Conservation (phyloP, 768 basidiomycete species). For the Hemileccinum rubropunctum region DNA sequence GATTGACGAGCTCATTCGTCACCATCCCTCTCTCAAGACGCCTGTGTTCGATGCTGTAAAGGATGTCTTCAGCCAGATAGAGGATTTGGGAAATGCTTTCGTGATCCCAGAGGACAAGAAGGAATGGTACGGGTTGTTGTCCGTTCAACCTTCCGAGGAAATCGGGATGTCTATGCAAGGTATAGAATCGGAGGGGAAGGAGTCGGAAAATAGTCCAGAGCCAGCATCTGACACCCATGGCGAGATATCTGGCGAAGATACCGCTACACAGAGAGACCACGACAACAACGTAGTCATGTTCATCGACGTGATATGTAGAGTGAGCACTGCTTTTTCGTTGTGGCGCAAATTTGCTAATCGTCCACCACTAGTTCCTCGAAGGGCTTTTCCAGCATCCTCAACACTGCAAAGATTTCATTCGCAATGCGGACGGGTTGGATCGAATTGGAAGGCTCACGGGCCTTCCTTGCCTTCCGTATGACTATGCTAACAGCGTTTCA, state of each 20-base stretch:
- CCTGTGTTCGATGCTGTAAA: slow-evolving; percentile 78
- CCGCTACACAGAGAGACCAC: slow-evolving; percentile 47
- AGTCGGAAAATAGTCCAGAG: slow-evolving; percentile 19
- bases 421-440: slow-evolving; percentile 67
- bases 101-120: slow-evolving; percentile 53
- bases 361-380: slow-evolving; percentile 69
- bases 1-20: slow-evolving; percentile 93
- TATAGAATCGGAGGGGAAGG: slow-evolving; percentile 23
- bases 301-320: slow-evolving; percentile 77
- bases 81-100: slow-evolving; percentile 66
- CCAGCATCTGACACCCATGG: slow-evolving; percentile 13
- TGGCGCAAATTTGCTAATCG: slow-evolving; percentile 2
- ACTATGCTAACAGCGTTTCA: slow-evolving; percentile 80
- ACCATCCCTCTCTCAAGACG: slow-evolving; percentile 85
- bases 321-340: slow-evolving; percentile 34
- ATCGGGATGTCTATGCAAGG: slow-evolving; percentile 52
- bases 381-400: slow-evolving; percentile 91
- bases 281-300: slow-evolving; percentile 77
- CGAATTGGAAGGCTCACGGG: slow-evolving; percentile 74
- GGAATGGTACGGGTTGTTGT: slow-evolving; percentile 63
- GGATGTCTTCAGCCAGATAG: slow-evolving; percentile 66
- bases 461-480: slow-evolving; percentile 84
- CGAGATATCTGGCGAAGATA: slow-evolving; percentile 31
- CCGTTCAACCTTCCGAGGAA: slow-evolving; percentile 21
- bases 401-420: slow-evolving; percentile 89